Evolutionary conservation across 2,329 filamentous ascomycete genomes (phyloP), one percentile per base, ranked within the genome.

Genomic region (Fusarium citri): DNA sequence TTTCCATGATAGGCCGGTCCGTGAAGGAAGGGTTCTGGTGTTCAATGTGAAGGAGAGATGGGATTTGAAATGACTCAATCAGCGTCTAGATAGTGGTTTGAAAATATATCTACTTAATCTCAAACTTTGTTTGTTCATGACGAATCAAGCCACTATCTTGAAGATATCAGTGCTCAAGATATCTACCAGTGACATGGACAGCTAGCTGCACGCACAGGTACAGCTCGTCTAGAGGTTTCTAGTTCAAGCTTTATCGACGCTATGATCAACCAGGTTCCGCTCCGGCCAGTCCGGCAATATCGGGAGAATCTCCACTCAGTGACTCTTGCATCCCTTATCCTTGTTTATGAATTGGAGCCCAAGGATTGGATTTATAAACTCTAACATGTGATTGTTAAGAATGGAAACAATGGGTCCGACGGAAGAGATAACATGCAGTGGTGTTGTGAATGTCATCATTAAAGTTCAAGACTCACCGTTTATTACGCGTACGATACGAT

Each of bases 401-500:
- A 68, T 54, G 26, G 34, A 30, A 55, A 55, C 23, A 55, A 62
- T 28, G 53, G 43, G 18, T 40, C 30, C 30, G 53, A 40, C 37
- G 6, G 16, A 41, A 34, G 49, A 55, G 60, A 59, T 47, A 46
- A 49, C 31, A 61, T 55, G 30, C 28, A 25, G 8, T 60, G 56
- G 57, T 26, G 48, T 64, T 49, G 53, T 26, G 25, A 45, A 30
- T 59, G 31, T 51, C 40, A 28, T 12, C 15, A 26, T 45, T 41
- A 28, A 7, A 45, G 15, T 41, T 25, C 41, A 20, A 51, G 31
- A 55, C 62, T 66, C 62, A 66, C 55, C 22, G 31, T 37, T 34
- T 26, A 30, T 46, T 69, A 72, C 68, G 68, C 68, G 68, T 71
- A 46, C 20, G 34, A 65, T 64, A 70, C 56, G 49, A 64, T 37